Evolutionary conservation across 192 early-diverging fungal species (phyloP), one percentile per base, ranked within the genome.

Genomic region (Backusella tuberculispora): DNA sequence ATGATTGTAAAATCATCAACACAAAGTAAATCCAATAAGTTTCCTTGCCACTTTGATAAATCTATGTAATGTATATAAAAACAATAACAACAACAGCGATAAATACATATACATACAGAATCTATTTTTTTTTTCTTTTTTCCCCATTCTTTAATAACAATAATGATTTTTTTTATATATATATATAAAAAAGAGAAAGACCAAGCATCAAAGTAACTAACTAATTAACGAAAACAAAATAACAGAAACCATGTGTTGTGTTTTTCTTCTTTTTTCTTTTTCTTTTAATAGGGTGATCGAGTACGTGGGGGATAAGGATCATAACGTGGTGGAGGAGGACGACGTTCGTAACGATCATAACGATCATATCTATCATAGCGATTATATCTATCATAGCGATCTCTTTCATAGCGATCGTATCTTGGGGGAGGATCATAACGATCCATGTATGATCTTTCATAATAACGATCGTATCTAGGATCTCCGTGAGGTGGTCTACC

Each of bases 391-490:
- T 86, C 85, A 63, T 79, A 82, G 43, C 73, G 73, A 60, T 80
- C 68, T 75, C 74, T 65, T 14, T 75, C 72, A 63, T 75, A 78
- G n/a, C 78, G 74, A 64, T 74, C 72, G 40, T 72, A 80, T 65
- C 77, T 66, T 6, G 72, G 78, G 12, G 38, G 42, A 26, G 53
- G 53, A 48, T 72, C 76, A 73, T 72, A 72, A 3, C 71, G 64
- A 24, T 74, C 78, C 69, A 71, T 41, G 37, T 74, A 75, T 50
- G 69, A 69, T 15, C 78, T 50, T 46, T 83, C 82, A 65, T 81
- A 83, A 29, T 65, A 66, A 67, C 81, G 85, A 70, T 86, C 85
- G 38, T 81, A 80, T 50, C 80, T 43, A 26, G 73, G 76, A 63
- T 76, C 75, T 66, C 74, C 73, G 24, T 81, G 73, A 41, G 70